Evolutionary conservation across 352 stramenopile genomes (phyloP), one percentile per base, ranked within the genome.

Genomic region (Pythium rhizo-oryzae): DNA sequence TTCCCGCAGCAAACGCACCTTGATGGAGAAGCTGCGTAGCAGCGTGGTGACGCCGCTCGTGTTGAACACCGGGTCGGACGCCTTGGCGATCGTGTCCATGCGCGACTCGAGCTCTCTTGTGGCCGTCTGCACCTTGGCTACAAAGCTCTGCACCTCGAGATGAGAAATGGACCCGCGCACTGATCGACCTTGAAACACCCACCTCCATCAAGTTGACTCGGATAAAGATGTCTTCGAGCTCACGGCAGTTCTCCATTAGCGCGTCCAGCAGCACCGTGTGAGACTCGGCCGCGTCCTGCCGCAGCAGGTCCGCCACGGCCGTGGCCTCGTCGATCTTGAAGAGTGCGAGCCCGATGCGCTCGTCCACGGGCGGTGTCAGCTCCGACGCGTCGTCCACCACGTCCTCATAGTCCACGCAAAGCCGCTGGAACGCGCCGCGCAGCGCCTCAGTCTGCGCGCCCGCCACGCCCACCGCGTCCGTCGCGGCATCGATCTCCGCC

Each of bases 301-400:
- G 82, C 69, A 93, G 57, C 33, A 69, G 37, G 47, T 90, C 84
- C 13, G 82, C 63, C 19, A 76, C 78, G 4, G 76, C 79, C 23
- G 72, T 87, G 4, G 82, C 82, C 67, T 94, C 84, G 65, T 94
- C 86, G 58, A 93, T 90, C 74, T 93, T 94, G 67, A 93, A 94
- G 15, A 93, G 75, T 43, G 84, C 84, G 30, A 94, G 71, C 0
- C 85, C 86, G n/a, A 92, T 78, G 46, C 82, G 82, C 70, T 94
- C 86, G 59, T 93, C 81, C 41, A 81, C 74, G 0, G 77, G 76
- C 55, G 89, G 80, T 23, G 83, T 85, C 18, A 74, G 30, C 61
- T 91, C 81, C 25, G 74, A 66, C 0, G 77, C 69, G 50, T 93
- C 86, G 54, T 94, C 86, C 54, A 87, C 65, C 6, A 90, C 59